Evolutionary conservation across 2,329 filamentous ascomycete species (phyloP), one percentile per base, ranked within the genome.

Genomic region (Helotiales sp.): DNA sequence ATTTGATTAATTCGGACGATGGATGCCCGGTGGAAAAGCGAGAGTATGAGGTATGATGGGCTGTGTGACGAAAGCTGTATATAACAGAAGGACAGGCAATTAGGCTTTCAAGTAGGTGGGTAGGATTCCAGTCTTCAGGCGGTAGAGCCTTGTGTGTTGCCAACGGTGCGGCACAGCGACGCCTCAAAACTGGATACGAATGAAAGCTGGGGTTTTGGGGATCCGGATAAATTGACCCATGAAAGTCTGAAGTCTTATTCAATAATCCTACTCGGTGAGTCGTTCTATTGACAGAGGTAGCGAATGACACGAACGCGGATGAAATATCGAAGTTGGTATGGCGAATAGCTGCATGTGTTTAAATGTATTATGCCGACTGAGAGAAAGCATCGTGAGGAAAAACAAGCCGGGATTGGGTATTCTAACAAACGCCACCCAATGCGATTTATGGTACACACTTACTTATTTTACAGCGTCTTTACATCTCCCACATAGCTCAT

Each of bases 401-500:
- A 54, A 47, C 15, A 55, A 49, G 44, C 19, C 49, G 52, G 57
- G 58, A 60, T 57, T 55, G 51, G 52, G 58, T 60, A 57, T 59
- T 48, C 48, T 29, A 22, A n/a, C 25, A 19, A 56, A 56, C 54
- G 44, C 57, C 53, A 42, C 17, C 12, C 9, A 13, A 47, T 52
- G 31, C 47, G 52, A 10, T 13, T 15, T 44, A 44, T 10, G 22
- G n/a, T 15, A 44, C 19, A 44, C n/a, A n/a, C n/a, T n/a, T n/a
- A n/a, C 40, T 46, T 44, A 40, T 51, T 42, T 12, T 17, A 93
- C 81, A 33, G 88, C 83, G 12, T 84, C 81, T 29, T 87, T 84
- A 71, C 93, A 98, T 69, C 91, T 79, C 49, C 73, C 74, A 73
- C 93, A 98, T 17, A 96, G 75, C 36, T 76, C 72, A 17, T 89